These are phyloP conservation scores for Simmondsia chinensis DNA, from an alignment of 148 eudicot genomes.

Conservation along the genomic window DNA sequence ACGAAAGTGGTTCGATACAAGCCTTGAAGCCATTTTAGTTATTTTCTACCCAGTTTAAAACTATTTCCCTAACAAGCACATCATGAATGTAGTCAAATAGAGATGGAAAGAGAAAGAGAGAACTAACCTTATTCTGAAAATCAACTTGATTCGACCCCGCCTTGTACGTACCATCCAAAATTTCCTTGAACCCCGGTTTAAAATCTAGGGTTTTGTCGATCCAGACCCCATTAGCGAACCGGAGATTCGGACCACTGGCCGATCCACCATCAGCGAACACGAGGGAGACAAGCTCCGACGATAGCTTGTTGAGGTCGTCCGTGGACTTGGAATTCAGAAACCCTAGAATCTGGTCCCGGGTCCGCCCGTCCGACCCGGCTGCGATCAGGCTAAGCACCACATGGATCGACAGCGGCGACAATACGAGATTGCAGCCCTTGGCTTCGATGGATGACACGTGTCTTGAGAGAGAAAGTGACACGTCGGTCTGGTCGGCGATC, in stretches of 20 bases:
- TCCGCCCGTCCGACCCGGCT: slow-evolving; percentile 32
- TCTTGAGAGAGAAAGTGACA: slow-evolving; percentile 21
- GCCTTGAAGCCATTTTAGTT: too few species aligned
- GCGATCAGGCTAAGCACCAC: slow-evolving; percentile 35
- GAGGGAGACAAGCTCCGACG: slow-evolving; percentile 28
- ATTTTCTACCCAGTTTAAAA: too few species aligned
- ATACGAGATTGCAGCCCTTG: slow-evolving; percentile 30
- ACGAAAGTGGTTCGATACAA: too few species aligned
- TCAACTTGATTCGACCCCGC: slow-evolving; percentile 31
- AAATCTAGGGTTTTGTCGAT: slow-evolving; percentile 27
- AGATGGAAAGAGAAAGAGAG: neutral
- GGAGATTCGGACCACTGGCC: slow-evolving; percentile 26
- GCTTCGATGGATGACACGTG: slow-evolving; percentile 2
- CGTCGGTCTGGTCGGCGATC: slow-evolving; percentile 30
- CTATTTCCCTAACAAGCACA: too few species aligned
- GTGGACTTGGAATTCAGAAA: slow-evolving; percentile 27
- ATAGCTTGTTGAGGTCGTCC: slow-evolving; percentile 26
- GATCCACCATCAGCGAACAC: slow-evolving; percentile 28
- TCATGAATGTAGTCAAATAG: too few species aligned
- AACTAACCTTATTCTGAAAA: slow-evolving; percentile 41
- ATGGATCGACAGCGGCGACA: slow-evolving; percentile 45
- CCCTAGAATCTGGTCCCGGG: slow-evolving; percentile 30
- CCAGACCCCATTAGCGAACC: slow-evolving; percentile 43
- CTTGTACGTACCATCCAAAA: slow-evolving; percentile 23
- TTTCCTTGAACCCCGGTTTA: slow-evolving; percentile 26